Base-by-base conservation (phyloP, 352 stramenopile genomes). In the Phytopythium helicoides region DNA sequence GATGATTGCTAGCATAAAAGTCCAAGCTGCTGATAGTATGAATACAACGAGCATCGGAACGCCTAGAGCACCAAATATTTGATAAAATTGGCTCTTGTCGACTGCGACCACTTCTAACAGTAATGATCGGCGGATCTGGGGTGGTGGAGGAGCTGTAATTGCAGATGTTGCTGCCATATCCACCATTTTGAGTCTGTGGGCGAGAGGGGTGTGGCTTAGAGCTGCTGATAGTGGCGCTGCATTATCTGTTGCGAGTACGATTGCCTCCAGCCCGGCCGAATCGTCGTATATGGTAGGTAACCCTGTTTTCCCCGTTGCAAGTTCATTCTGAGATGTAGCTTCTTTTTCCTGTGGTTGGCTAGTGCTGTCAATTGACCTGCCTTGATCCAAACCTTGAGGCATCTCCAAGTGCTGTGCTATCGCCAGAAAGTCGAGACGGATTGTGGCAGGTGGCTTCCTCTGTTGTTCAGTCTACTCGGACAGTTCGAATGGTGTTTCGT, bases 11-110 rank as follows among this genome's bases (percentile, higher is more conserved):
- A 79, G 51, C 3, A 49, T 52, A 28, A 82, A 60, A 0, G 61
- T 78, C 57, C 63, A 78, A 0, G 35, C 16, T 3, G 60, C 61
- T 9, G 68, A 80, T 1, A 81, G 28, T 0, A 62, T 15, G 22
- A 86, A 80, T 0, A 67, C 53, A 12, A 66, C 25, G 12, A 82
- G 39, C 71, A 82, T 82, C 0, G 67, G 62, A 1, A 77, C 25
- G 3, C 69, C 66, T 1, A 77, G 54, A n/a, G 46, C 53, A 1
- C 71, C 66, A 45, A 76, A 82, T 1, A 82, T 49, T n/a, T 58
- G 47, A 22, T 68, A 42, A 44, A 76, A 72, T 1, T 6, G n/a
- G 33, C 19, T 39, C 28, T n/a, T n/a, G 4, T 50, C 44, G 1
- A 21, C 21, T 16, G 16, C n/a, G n/a, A 38, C 44, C 9, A 38